These are phyloP conservation scores for Gossypium turneri DNA, from an alignment of 345 rosid genomes.

Conservation along the genomic window DNA sequence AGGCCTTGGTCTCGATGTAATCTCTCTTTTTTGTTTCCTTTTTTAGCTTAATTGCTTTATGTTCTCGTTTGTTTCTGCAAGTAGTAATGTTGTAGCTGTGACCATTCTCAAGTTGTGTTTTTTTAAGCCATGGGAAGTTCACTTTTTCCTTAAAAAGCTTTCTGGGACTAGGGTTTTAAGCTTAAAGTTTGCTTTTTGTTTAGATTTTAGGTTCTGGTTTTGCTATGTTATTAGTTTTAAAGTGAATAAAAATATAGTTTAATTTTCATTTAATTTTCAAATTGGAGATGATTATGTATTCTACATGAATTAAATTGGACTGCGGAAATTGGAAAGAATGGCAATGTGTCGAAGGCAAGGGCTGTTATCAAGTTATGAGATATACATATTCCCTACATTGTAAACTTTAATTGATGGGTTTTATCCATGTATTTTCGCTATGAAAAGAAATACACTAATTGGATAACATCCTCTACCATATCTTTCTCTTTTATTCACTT, in stretches of 20 bases:
- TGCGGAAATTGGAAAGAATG: not conserved
- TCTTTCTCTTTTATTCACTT: not conserved
- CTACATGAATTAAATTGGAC: not conserved
- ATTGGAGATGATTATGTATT: not conserved
- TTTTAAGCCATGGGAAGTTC: not conserved
- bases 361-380: not conserved
- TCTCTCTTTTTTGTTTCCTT: not conserved
- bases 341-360: not conserved
- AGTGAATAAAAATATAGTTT: not conserved
- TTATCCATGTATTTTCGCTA: not conserved
- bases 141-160: too few species aligned
- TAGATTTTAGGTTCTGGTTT: not conserved
- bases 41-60: not conserved
- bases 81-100: not conserved
- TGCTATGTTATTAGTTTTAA: not conserved
- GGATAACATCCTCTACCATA: not conserved
- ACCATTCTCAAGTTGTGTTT: not conserved
- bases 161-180: not conserved
- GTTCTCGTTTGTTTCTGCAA: not conserved
- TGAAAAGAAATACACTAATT: not conserved
- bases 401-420: not conserved
- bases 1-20: constrained; percentile 97
- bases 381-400: not conserved
- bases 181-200: not conserved
- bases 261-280: not conserved